Conservation (phyloP, 176 grass and related monocot genomes). For the Musa beccarii region DNA sequence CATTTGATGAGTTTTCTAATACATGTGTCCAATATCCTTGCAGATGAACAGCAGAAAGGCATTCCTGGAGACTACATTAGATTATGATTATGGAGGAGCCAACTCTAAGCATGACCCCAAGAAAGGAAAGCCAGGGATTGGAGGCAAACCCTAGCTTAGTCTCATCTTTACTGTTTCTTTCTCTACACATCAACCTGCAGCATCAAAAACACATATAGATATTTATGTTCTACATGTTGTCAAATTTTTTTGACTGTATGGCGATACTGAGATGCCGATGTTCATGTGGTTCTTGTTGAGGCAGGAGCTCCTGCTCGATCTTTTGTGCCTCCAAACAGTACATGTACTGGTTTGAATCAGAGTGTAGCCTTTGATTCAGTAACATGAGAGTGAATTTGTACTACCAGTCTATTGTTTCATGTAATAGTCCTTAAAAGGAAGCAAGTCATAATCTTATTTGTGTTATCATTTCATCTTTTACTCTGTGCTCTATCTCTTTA, state of each 20-base stretch:
- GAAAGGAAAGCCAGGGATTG: slow-evolving; percentile 4
- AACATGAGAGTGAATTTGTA: not conserved
- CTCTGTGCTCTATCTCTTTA: too few relatives aligned
- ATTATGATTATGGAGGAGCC: slow-evolving; percentile 24
- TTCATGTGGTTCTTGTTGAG: not conserved
- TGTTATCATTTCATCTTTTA: too few relatives aligned
- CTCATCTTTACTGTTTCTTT: not conserved
- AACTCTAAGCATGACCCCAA: slow-evolving; percentile 7
- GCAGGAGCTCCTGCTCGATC: not conserved
- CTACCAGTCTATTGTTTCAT: not conserved
- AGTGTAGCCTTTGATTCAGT: not conserved
- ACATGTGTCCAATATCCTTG: not conserved
- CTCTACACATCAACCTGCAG: too few relatives aligned
- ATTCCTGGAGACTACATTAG: not conserved
- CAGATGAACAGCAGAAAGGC: slow-evolving; percentile 12
- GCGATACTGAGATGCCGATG: not conserved
- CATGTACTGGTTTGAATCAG: not conserved
- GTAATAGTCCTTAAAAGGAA: not conserved
- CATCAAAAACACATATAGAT: too few relatives aligned
- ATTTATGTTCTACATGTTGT: too few relatives aligned
- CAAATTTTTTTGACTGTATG: not conserved
- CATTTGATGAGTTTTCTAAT: not conserved
- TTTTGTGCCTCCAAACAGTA: not conserved
- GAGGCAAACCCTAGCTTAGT: not conserved
- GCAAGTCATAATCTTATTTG: not conserved